A percentile compares a stretch with the other conserved stretches of the same genome.
These are phyloP conservation scores for Botrytis medusae DNA, from an alignment of 2,329 filamentous ascomycete species.

Conservation along the genomic window DNA sequence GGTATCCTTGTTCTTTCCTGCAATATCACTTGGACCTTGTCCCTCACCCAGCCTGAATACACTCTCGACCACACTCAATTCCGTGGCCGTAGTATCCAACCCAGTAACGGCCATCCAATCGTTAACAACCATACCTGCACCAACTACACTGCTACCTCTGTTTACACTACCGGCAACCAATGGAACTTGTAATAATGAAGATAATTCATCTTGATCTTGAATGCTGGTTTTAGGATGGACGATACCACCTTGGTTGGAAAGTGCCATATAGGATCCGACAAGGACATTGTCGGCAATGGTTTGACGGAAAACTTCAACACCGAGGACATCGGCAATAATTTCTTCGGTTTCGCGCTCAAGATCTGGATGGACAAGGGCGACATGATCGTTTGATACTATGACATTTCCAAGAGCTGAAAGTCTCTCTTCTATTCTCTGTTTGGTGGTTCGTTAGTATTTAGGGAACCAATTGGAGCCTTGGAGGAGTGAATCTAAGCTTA, in stretches of 20 bases:
- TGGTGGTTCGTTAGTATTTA: conserved; percentile 1
- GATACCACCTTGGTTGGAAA: conserved; percentile 93
- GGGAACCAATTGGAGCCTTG: not conserved
- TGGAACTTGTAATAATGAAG: conserved; percentile 88
- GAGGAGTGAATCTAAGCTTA: not conserved
- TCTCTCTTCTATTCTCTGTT: conserved; percentile 88
- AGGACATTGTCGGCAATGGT: conserved; percentile 97
- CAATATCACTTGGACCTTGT: conserved; percentile 73
- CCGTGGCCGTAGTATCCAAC: conserved; percentile 93
- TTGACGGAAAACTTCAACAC: conserved; percentile 88
- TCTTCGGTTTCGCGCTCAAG: conserved; percentile 97
- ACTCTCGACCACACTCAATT: conserved; percentile 92
- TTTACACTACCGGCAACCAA: conserved; percentile 94
- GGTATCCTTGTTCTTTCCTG: conserved; percentile 87
- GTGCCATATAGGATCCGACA: conserved; percentile 92
- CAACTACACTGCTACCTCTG: conserved; percentile 90
- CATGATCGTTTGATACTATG: conserved; percentile 94
- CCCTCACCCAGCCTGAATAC: conserved; percentile 95
- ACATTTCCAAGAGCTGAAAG: conserved; percentile 95
- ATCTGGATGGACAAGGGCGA: conserved; percentile 93
- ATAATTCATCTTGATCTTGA: conserved; percentile 97
- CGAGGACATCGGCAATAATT: conserved; percentile 92
- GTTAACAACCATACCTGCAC: conserved; percentile 94
- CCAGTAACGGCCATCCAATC: conserved; percentile 97
- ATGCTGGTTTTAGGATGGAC: conserved; percentile 97